Base-by-base conservation (phyloP, 176 grass and related monocot genomes). In the Aegilops umbellulata region DNA sequence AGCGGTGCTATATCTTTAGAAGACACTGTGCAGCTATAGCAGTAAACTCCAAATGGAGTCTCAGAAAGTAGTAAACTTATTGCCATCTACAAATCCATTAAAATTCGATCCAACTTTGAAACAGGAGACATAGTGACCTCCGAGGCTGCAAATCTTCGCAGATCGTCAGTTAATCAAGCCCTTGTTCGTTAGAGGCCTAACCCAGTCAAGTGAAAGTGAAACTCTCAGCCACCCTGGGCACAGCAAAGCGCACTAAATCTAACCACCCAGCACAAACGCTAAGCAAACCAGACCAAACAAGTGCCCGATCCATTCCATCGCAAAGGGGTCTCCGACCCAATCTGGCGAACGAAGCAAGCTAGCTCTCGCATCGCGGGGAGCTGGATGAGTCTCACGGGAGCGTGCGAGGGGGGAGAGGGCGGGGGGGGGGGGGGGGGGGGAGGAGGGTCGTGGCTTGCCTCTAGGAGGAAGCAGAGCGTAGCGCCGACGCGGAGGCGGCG, bases 401-500 rank as follows among this genome's bases (percentile, higher is more conserved):
- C 27, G 72, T 75, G 3, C 0, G 41, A 44, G 24, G 14, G 0
- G 17, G 10, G 16, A 41, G 2, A 0, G 20, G 16, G 49, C 49
- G 0, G 13, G 51, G 25, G 51, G 58, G 15, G 13, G 16, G 0
- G 13, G 51, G 25, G 51, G 58, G 15, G 13, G 16, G 39, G 41
- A 3, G 41, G 41, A 24, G 42, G 30, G 16, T 19, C 25, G 69
- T 24, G 46, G 34, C 81, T 87, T 87, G 85, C 97, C 94, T 99
- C 90, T 31, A 96, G 83, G 80, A 99, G 92, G 36, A 94, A 65
- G n/a, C 70, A 73, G 79, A 99, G 93, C 17, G 97, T 83, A 30
- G 83, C 80, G 85, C 88, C 85, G 80, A 93, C 88, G 78, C 97
- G 90, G 84, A 99, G 88, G 81, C 90, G 92, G 82, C 88, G 85